These are phyloP conservation scores for Cyberlindnera sargentensis DNA, from an alignment of 805 yeast species.

Conservation along the genomic window DNA sequence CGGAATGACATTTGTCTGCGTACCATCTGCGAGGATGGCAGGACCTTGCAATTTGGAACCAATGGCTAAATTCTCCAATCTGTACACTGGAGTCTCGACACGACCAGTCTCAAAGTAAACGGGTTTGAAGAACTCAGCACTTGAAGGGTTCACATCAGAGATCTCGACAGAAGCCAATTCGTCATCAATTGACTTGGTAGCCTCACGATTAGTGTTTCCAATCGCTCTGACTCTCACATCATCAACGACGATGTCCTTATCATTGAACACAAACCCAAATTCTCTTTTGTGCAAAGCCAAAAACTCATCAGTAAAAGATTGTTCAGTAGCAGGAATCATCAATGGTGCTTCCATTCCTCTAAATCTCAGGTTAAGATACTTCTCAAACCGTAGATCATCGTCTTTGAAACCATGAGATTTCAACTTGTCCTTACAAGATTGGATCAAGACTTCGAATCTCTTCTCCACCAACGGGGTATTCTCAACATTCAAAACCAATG, in stretches of 20 bases:
- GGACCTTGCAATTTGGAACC: conserved; percentile 63
- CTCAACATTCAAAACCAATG: conserved; percentile 32
- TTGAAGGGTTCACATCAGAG: conserved; percentile 19
- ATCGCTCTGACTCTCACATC: conserved; percentile 70
- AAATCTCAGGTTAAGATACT: conserved; percentile 70
- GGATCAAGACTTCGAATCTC: conserved; percentile 39
- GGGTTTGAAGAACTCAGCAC: conserved; percentile 31
- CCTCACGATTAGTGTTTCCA: conserved; percentile 46
- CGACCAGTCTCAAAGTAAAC: conserved; percentile 53
- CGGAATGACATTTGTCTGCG: conserved; percentile 72
- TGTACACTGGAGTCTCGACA: conserved; percentile 45
- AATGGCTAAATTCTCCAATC: conserved; percentile 42
- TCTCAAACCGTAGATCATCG: conserved; percentile 45
- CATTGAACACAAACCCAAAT: conserved; percentile 61
- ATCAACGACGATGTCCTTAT: conserved; percentile 55
- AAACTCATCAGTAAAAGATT: conserved; percentile 39
- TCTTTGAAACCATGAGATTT: conserved; percentile 46
- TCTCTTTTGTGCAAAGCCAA: conserved; percentile 54
- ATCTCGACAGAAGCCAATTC: conserved; percentile 38
- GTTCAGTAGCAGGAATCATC: conserved; percentile 43
- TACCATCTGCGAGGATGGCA: conserved; percentile 69
- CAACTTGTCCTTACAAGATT: conserved; percentile 35
- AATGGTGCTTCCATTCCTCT: conserved; percentile 86
- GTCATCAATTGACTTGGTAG: conserved; percentile 40
- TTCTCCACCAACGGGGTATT: conserved; percentile 30